phyloP scores from a whole-genome alignment of 768 basidiomycete species.

The Mycena galopus region DNA sequence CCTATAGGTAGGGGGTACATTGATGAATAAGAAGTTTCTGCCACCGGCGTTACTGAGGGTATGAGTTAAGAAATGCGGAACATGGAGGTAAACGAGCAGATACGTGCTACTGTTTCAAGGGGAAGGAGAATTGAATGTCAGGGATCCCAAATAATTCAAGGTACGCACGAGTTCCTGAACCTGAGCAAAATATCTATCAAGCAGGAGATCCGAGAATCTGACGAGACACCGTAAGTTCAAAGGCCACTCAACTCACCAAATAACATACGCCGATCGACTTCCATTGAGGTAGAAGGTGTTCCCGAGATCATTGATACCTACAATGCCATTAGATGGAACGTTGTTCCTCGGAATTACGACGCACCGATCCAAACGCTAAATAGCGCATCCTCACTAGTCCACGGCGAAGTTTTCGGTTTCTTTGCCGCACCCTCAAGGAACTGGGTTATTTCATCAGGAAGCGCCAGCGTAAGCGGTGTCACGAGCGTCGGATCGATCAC shows the following conservation, averaged over 20 bases:
- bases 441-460: constrained; percentile 72
- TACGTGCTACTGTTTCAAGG: constrained; percentile 46
- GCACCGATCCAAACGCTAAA: constrained; percentile 74
- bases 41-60: constrained; percentile 62
- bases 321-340: neutral
- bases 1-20: constrained; percentile 57
- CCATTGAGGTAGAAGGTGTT: constrained; percentile 64
- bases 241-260: neutral
- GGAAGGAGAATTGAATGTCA: too few relatives aligned
- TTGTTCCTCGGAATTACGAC: neutral
- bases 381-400: constrained; percentile 68
- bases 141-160: too few relatives aligned
- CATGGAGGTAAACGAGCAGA: neutral
- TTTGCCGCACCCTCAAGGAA: constrained; percentile 62
- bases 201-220: constrained; percentile 63
- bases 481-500: constrained; percentile 74
- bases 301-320: constrained; percentile 75
- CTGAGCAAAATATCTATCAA: constrained; percentile 63
- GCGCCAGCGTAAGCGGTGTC: constrained; percentile 63
- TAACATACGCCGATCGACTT: constrained; percentile 60
- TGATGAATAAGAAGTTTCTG: constrained; percentile 66
- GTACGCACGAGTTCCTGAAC: constrained; percentile 61
- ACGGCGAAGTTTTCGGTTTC: constrained; percentile 65
- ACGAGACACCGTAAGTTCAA: neutral
- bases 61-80: neutral